These are phyloP conservation scores for Xerocomellus intermedius DNA, from an alignment of 768 basidiomycete species.

Conservation along the genomic window DNA sequence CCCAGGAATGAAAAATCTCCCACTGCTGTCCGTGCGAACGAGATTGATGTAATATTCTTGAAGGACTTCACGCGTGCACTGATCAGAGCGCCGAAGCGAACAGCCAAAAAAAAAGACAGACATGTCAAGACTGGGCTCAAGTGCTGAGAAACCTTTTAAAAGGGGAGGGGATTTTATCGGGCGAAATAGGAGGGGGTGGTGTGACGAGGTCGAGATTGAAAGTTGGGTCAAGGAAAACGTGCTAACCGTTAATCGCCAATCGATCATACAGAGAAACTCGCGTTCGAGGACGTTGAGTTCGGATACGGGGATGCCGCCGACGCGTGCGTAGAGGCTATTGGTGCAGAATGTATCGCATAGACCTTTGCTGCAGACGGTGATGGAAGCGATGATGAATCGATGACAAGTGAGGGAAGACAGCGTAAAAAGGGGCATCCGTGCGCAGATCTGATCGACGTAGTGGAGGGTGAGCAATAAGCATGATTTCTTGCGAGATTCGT, in stretches of 20 bases:
- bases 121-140: constrained; percentile 21
- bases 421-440: constrained; percentile 83
- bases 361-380: constrained; percentile 91
- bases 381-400: constrained; percentile 93
- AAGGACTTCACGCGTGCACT: constrained; percentile 89
- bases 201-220: constrained; percentile 6
- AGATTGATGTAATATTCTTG: constrained; percentile 95
- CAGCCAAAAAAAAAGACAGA: constrained; percentile 10
- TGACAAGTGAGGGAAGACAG: constrained; percentile 96
- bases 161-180: not conserved
- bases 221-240: constrained; percentile 29
- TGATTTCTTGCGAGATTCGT: constrained; percentile 51
- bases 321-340: constrained; percentile 91
- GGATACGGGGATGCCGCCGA: constrained; percentile 87
- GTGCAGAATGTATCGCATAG: constrained; percentile 95
- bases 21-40: constrained; percentile 76
- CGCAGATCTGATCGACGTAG: constrained; percentile 93
- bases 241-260: constrained; percentile 93
- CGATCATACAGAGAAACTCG: constrained; percentile 88
- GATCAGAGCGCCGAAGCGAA: constrained; percentile 6
- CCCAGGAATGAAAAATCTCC: constrained; percentile 53
- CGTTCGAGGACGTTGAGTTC: constrained; percentile 95
- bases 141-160: constrained; percentile 6
- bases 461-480: constrained; percentile 80
- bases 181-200: constrained; percentile 10